Conservation (phyloP, 345 rosid genomes). For the Rhodomyrtus tomentosa region DNA sequence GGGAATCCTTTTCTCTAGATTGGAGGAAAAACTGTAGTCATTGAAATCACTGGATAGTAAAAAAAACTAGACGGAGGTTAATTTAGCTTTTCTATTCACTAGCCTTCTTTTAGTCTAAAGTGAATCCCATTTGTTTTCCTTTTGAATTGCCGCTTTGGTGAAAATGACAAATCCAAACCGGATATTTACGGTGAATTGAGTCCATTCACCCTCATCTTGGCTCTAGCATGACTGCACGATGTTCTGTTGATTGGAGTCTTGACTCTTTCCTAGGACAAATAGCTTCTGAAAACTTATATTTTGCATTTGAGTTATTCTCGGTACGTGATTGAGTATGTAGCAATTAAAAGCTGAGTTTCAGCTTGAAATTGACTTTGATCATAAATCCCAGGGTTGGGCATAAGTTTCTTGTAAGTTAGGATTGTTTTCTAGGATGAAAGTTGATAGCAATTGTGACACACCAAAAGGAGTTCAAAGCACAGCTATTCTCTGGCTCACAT, state of each 20-base stretch:
- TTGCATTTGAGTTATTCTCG: not conserved
- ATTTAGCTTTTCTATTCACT: not conserved
- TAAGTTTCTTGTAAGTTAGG: not conserved
- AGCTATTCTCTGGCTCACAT: not conserved
- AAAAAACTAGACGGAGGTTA: not conserved
- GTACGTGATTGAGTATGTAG: not conserved
- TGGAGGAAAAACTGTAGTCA: not conserved
- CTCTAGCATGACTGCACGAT: not conserved
- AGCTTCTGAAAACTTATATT: not conserved
- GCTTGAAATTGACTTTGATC: not conserved
- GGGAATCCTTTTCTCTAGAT: not conserved
- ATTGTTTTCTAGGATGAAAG: not conserved
- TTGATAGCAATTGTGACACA: not conserved
- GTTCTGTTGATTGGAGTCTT: not conserved
- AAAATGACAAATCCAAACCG: not conserved
- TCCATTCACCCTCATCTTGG: not conserved
- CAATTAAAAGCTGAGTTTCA: not conserved
- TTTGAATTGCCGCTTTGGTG: not conserved
- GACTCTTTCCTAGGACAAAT: not conserved
- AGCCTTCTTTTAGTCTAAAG: not conserved
- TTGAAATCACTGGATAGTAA: not conserved
- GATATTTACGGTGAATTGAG: not conserved
- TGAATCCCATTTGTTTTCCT: not conserved
- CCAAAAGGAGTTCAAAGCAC: not conserved
- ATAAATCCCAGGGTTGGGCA: not conserved